These are phyloP conservation scores for Podospora sp. DNA, from an alignment of 495 filamentous ascomycete species.

Conservation along the genomic window DNA sequence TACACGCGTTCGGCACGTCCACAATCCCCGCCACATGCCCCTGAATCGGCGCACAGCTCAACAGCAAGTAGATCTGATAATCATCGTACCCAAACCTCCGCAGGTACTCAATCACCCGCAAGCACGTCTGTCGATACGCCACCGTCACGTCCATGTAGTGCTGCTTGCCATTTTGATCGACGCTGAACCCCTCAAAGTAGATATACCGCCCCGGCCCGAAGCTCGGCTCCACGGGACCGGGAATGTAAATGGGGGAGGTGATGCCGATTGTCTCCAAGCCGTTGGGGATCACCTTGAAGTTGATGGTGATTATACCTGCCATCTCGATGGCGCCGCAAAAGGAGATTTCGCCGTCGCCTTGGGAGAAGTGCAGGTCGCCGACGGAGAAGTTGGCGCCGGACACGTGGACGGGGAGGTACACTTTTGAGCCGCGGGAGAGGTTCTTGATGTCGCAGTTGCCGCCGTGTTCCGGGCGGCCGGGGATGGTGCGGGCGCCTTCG, in stretches of 20 bases:
- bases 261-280: slow-evolving; percentile 76
- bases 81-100: slow-evolving; percentile 71
- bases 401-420: slow-evolving; percentile 84
- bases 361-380: slow-evolving; percentile 87
- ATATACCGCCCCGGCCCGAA: slow-evolving; percentile 85
- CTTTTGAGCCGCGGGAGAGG: slow-evolving; percentile 69
- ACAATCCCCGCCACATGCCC: slow-evolving; percentile 94
- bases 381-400: slow-evolving; percentile 90
- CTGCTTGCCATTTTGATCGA: slow-evolving; percentile 89
- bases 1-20: slow-evolving; percentile 83
- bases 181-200: slow-evolving; percentile 93
- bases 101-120: slow-evolving; percentile 84
- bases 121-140: slow-evolving; percentile 83
- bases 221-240: slow-evolving; percentile 88
- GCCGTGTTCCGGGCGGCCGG: slow-evolving; percentile 69
- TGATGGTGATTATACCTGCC: slow-evolving; percentile 90
- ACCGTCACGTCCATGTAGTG: slow-evolving; percentile 92
- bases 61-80: slow-evolving; percentile 88
- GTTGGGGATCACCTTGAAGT: slow-evolving; percentile 84
- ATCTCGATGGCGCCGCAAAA: slow-evolving; percentile 98
- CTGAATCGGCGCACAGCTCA: slow-evolving; percentile 88
- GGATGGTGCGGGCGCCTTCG: slow-evolving; percentile 91
- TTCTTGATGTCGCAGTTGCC: slow-evolving; percentile 92
- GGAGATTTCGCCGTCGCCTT: slow-evolving; percentile 92
- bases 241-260: slow-evolving; percentile 86